Base-by-base conservation (phyloP, 352 stramenopile species). In the Aphanomyces cochlioides region DNA sequence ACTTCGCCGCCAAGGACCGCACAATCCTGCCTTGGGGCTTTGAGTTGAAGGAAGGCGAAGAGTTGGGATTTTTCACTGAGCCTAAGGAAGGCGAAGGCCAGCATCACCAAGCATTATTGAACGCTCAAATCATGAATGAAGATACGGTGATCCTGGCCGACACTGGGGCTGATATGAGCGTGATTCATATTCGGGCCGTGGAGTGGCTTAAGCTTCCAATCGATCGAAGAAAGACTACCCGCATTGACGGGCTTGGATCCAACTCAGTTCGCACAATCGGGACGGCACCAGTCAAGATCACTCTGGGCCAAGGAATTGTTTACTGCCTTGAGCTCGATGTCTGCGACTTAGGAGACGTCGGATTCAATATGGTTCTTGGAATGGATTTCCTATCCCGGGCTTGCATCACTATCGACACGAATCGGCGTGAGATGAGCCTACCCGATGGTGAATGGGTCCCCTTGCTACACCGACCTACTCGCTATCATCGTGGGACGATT, bases 391-490 rank as follows among this genome's bases (percentile, higher is more conserved):
- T 53, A 19, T 53, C 45, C 45, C 13, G n/a, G 2, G 45, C 45
- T 53, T 15, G 45, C 45, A n/a, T 53, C 45, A 53, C n/a, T 19
- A 53, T 53, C 45, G 45, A 53, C n/a, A 53, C 45, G 28, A 28
- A 28, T 28, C 28, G 28, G 28, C 28, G 28, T 28, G 28, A 28
- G 28, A 28, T 28, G 28, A 28, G 28, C 28, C 28, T 28, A 28
- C 28, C 28, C 28, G 28, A 28, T 28, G 28, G 28, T 28, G 28
- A 28, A 28, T 28, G 28, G 28, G 28, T 28, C 28, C 28, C 28
- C 0, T 28, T 28, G 28, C 28, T 28, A 28, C 28, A 28, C 28
- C 28, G 2, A 28, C 28, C 28, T 2, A 28, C 28, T 28, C 28
- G 28, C 28, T 28, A 28, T 28, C 28, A 28, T 28, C 28, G 28